Evolutionary conservation across 164 flowering plant species (phyloP), one percentile per base, ranked within the genome.

Genomic region (Umbilicus rupestris): DNA sequence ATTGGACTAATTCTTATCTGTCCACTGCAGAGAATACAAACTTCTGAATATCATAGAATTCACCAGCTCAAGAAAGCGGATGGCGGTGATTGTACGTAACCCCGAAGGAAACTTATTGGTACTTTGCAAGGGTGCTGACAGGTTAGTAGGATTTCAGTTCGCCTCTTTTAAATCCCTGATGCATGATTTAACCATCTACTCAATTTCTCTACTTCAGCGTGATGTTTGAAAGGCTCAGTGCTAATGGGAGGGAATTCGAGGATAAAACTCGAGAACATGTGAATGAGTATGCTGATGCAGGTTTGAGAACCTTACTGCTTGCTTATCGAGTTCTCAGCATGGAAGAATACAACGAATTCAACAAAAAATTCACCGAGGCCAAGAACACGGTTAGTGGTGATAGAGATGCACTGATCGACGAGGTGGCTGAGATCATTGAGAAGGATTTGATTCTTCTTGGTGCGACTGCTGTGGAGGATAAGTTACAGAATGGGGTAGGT

Each of bases 381-480:
- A 92, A 86, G 74, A 91, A 81, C 73, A 83, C 89, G 6, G 82
- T 95, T 6, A 85, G 84, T 76, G 88, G 80, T 14, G 87, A 92
- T 65, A 84, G 84, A 30, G 96, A 91, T 39, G 63, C 78, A 66
- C 68, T 81, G 76, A 76, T 95, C 71, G 99, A 90, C 66, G 84
- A 81, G 73, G 84, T 75, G 31, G 70, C 92, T 42, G 89, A 85
- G 50, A 79, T 68, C 49, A 76, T 92, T 30, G 99, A 95, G 73
- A 89, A 73, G 73, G 85, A 88, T 78, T 73, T 95, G 78, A 83
- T 88, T 77, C 99, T 95, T 80, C 85, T 95, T 28, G 99, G 99
- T 62, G 93, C 97, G 26, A 92, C 99, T 45, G 99, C 97, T 64
- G 99, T 95, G 45, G 99, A 95, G 81, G 99, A 95, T 82, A 95